Evolutionary conservation across 164 flowering plant species (phyloP), one percentile per base, ranked within the genome.

Genomic region (Sedum album): DNA sequence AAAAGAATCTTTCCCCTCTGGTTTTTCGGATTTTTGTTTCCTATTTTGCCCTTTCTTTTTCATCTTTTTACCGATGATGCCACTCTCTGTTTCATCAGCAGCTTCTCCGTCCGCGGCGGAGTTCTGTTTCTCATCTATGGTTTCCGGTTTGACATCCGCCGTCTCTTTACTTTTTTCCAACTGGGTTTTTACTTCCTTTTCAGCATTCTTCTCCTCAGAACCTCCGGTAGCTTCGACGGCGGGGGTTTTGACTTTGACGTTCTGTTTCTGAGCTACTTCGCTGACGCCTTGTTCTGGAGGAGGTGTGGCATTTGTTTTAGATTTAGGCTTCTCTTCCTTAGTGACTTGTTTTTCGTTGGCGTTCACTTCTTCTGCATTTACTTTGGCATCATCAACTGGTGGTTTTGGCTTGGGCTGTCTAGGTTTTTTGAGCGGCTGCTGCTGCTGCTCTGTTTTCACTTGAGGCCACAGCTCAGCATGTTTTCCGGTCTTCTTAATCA

Each of bases 381-480:
- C 38, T 33, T 33, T 64, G 25, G 15, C 18, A 44, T 18, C 46
- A 28, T 10, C 62, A 28, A 68, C 20, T 53, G 21, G 41, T 23
- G 65, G 42, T 13, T 55, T 20, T 49, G 48, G 68, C 75, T 46
- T 42, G 31, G 42, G 28, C 10, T 4, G 31, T 10, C 15, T 44
- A 17, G 48, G 48, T 60, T 14, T 75, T 71, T 67, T 60, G 33
- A 57, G 30, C 31, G 72, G 73, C n/a, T 75, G 75, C 60, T 66
- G 67, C 30, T 72, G 70, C 13, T 64, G 69, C 8, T 72, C 65
- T 21, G 65, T 31, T 2, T 78, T 72, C 69, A 35, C 17, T 23
- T 79, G 80, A 5, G 87, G 85, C 88, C 88, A 85, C 5, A 85
- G 64, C 78, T 83, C 85, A 2, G 86, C 89, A 15, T 81, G 84